phyloP scores from a whole-genome alignment of 805 yeast genomes.

The Candida ulmi region DNA sequence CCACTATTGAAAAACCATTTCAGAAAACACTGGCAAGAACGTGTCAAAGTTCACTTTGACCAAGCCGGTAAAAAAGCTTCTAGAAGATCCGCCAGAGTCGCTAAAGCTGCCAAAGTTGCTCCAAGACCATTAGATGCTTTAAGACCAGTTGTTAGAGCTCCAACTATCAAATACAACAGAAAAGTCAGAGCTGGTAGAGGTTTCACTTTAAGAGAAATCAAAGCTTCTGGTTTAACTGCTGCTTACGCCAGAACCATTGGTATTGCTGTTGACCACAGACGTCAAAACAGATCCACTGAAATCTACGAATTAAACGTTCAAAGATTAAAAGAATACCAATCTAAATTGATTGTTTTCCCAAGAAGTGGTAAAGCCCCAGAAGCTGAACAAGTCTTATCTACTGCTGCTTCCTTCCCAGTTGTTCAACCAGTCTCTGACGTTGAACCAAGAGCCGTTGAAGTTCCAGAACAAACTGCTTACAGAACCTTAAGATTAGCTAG shows the following conservation, averaged over 20 bases:
- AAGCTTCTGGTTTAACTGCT: slow-evolving; percentile 92
- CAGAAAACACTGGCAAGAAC: slow-evolving; percentile 99
- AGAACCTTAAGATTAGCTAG: slow-evolving; percentile 91
- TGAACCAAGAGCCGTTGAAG: slow-evolving; percentile 74
- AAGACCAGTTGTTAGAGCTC: slow-evolving; percentile 98
- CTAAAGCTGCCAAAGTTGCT: slow-evolving; percentile 91
- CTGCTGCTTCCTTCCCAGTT: slow-evolving; percentile 82
- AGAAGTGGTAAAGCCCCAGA: slow-evolving; percentile 81
- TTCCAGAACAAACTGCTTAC: slow-evolving; percentile 74
- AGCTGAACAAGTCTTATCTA: slow-evolving; percentile 66
- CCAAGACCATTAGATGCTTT: slow-evolving; percentile 96
- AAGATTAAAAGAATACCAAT: slow-evolving; percentile 94
- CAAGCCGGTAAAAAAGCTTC: slow-evolving; percentile 99
- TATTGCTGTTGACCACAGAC: slow-evolving; percentile 99
- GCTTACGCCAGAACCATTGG: slow-evolving; percentile 98
- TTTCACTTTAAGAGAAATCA: slow-evolving; percentile 95
- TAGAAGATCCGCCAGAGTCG: slow-evolving; percentile 91
- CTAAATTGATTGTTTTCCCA: slow-evolving; percentile 95
- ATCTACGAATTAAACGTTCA: slow-evolving; percentile 90
- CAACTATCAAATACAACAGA: slow-evolving; percentile 98
- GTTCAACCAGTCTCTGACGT: slow-evolving; percentile 62
- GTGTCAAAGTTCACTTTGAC: slow-evolving; percentile 99
- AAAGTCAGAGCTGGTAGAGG: slow-evolving; percentile 99
- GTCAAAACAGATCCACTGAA: slow-evolving; percentile 97
- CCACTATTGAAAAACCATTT: slow-evolving; percentile 99